These are phyloP conservation scores for Spirogloea muscicola DNA, from an alignment of 139 green algal species.

Conservation along the genomic window DNA sequence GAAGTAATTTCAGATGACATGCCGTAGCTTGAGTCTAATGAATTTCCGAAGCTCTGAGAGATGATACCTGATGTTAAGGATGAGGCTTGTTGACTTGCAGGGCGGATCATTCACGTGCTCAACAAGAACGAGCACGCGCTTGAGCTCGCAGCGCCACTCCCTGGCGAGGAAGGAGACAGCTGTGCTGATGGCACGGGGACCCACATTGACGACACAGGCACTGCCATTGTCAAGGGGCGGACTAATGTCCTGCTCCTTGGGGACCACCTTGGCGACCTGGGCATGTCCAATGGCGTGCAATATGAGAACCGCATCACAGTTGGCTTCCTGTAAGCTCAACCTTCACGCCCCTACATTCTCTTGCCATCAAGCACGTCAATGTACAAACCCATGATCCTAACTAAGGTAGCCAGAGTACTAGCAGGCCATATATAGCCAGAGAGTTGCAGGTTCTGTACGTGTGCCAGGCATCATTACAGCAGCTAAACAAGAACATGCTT, in stretches of 20 bases:
- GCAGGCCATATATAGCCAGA: not conserved
- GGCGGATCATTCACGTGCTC: conserved; percentile 33
- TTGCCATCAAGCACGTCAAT: too few relatives aligned
- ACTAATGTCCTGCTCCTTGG: conserved; percentile 41
- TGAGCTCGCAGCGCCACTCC: not conserved
- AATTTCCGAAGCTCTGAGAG: too few relatives aligned
- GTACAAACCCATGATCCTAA: too few relatives aligned
- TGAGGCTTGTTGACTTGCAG: too few relatives aligned
- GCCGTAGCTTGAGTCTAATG: too few relatives aligned
- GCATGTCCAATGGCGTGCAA: conserved; percentile 39
- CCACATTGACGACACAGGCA: too few relatives aligned
- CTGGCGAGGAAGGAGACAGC: conserved; percentile 14
- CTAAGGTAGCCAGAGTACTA: conserved; percentile 2
- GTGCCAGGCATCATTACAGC: not conserved
- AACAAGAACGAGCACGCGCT: conserved; percentile 49
- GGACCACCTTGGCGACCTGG: conserved; percentile 40
- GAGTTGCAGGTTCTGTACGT: not conserved
- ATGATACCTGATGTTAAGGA: too few relatives aligned
- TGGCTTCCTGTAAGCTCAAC: conserved; percentile 35
- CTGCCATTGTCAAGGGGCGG: conserved; percentile 12
- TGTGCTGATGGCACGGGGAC: too few relatives aligned
- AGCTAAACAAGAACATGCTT: not conserved
- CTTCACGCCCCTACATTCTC: too few relatives aligned
- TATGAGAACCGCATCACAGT: conserved; percentile 31
- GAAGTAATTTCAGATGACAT: too few relatives aligned